These are phyloP conservation scores for Alternaria viburni DNA, from an alignment of 2,329 filamentous ascomycete species.

Conservation along the genomic window DNA sequence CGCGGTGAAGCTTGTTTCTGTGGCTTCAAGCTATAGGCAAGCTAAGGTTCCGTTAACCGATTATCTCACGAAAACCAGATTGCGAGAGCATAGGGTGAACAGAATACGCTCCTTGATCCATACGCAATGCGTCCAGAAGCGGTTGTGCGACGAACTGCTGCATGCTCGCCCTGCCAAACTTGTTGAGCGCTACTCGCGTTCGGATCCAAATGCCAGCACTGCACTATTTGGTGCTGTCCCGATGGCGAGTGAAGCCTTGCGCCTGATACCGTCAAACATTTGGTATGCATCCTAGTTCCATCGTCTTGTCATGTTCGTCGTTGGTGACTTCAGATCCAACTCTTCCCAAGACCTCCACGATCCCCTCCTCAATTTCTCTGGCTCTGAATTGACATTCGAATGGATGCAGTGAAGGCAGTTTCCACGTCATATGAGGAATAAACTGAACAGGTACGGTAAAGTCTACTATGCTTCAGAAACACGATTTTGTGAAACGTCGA, in stretches of 20 bases:
- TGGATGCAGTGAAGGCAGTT: too few species aligned
- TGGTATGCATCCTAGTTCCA: neutral
- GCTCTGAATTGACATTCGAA: too few species aligned
- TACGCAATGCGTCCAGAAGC: neutral
- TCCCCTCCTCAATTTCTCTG: too few species aligned
- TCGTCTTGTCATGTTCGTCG: neutral
- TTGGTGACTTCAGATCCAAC: neutral
- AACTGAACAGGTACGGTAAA: too few species aligned
- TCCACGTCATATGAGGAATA: too few species aligned
- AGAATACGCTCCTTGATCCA: neutral
- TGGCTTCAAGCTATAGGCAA: neutral
- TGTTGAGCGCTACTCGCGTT: neutral
- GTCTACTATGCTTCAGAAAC: too few species aligned
- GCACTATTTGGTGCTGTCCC: neutral
- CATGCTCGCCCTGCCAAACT: neutral
- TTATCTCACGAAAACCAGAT: neutral
- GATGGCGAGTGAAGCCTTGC: neutral
- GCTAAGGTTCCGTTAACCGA: neutral
- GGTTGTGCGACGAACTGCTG: neutral
- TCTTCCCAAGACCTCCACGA: too few species aligned
- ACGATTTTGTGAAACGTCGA: too few species aligned
- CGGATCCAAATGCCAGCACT: neutral
- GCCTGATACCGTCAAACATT: neutral
- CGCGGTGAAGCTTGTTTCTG: neutral
- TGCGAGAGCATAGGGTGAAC: neutral